These are phyloP conservation scores for Simplicillium sp. DNA, from an alignment of 2,329 filamentous ascomycete species.

Conservation along the genomic window DNA sequence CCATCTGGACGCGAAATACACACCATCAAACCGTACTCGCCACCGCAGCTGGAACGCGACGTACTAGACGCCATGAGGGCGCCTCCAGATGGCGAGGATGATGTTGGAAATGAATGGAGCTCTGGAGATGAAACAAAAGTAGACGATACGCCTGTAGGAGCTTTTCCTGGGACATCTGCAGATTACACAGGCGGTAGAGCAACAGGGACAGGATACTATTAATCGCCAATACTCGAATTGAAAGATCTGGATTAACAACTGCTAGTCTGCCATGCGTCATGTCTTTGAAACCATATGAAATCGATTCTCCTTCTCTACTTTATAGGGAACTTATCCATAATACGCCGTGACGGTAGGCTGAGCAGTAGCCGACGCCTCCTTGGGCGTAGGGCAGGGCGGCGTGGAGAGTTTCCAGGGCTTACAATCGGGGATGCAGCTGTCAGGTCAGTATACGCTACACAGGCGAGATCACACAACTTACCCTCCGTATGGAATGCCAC, in stretches of 20 bases:
- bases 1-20: conserved; percentile 87
- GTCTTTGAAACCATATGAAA: too few species aligned
- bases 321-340: too few species aligned
- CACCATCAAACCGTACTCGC: conserved; percentile 55
- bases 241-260: too few species aligned
- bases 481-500: conserved; percentile 15
- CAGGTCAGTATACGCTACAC: not conserved
- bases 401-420: conserved; percentile 8
- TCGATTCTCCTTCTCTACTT: too few species aligned
- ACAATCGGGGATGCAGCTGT: conserved; percentile 15
- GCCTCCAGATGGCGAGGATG: conserved; percentile 22
- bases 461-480: conserved; percentile 5
- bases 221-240: conserved; percentile 6
- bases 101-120: conserved; percentile 22
- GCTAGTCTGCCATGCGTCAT: too few species aligned
- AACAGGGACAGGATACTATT: conserved; percentile 29
- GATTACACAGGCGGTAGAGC: conserved; percentile 23
- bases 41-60: conserved; percentile 55
- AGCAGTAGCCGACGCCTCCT: too few species aligned
- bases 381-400: conserved; percentile 9
- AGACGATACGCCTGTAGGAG: conserved; percentile 29
- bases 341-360: too few species aligned
- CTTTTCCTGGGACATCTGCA: conserved; percentile 37
- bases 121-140: conserved; percentile 27
- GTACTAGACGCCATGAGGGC: conserved; percentile 52